phyloP scores from a whole-genome alignment of 2,329 filamentous ascomycete species.

The Myriosclerotinia curreyana region DNA sequence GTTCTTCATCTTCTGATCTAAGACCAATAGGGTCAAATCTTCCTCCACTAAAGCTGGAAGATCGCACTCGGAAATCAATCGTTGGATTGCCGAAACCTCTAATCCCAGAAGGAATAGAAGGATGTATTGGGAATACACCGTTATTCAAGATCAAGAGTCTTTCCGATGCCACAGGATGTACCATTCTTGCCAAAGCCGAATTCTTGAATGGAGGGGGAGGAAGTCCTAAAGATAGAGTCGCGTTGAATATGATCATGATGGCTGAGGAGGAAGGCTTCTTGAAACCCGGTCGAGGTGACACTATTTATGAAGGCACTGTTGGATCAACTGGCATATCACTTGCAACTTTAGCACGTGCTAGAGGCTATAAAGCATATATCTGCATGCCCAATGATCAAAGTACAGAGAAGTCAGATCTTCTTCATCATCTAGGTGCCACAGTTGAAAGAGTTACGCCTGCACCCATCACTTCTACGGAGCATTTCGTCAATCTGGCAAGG shows the following conservation, averaged over 20 bases:
- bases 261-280: slow-evolving; percentile 78
- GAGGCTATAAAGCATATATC: slow-evolving; percentile 89
- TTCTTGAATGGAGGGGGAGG: slow-evolving; percentile 93
- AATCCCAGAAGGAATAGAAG: slow-evolving; percentile 79
- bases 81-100: slow-evolving; percentile 27
- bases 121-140: slow-evolving; percentile 89
- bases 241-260: slow-evolving; percentile 79
- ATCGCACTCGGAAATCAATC: slow-evolving; percentile 47
- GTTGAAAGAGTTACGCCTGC: slow-evolving; percentile 89
- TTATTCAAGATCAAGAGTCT: slow-evolving; percentile 82
- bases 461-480: slow-evolving; percentile 86
- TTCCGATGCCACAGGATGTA: slow-evolving; percentile 80
- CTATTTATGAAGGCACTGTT: slow-evolving; percentile 95
- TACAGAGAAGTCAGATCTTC: slow-evolving; percentile 81
- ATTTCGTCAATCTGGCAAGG: slow-evolving; percentile 92
- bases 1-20: slow-evolving; percentile 27
- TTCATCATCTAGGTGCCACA: slow-evolving; percentile 84
- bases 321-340: slow-evolving; percentile 95
- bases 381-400: slow-evolving; percentile 96
- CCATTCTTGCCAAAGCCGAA: slow-evolving; percentile 91
- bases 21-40: slow-evolving; percentile 36
- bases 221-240: slow-evolving; percentile 92
- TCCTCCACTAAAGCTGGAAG: slow-evolving; percentile 53
- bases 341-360: slow-evolving; percentile 80
- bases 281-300: slow-evolving; percentile 78